A percentile compares a stretch with the other conserved stretches of the same genome.
Evolutionary conservation across 495 filamentous ascomycete species (phyloP).

Genomic region (Daldinia decipiens): DNA sequence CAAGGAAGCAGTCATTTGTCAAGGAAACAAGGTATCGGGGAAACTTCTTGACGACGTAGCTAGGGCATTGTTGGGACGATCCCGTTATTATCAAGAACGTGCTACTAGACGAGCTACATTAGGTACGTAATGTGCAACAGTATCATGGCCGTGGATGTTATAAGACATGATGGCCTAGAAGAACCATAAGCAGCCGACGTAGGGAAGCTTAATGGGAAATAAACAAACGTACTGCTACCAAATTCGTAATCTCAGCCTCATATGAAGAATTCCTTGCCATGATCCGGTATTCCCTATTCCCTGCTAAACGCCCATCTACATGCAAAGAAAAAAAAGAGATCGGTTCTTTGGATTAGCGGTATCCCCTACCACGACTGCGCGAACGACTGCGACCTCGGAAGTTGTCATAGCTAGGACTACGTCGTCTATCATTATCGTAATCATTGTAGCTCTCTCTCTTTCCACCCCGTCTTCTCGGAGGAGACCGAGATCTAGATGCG

Average conservation of each 20-base stretch:
- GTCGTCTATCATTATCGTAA: slow-evolving; percentile 56
- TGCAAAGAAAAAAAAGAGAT: neutral
- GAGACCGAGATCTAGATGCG: slow-evolving; percentile 50
- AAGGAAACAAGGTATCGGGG: neutral
- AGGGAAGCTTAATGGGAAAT: slow-evolving; percentile 2
- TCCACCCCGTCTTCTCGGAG: slow-evolving; percentile 49
- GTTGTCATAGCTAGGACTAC: slow-evolving; percentile 54
- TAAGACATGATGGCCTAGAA: slow-evolving; percentile 9
- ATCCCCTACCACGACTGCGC: slow-evolving; percentile 41
- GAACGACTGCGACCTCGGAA: slow-evolving; percentile 44
- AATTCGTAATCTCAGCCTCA: neutral
- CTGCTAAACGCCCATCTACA: slow-evolving; percentile 11
- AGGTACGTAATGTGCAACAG: neutral
- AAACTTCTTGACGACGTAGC: slow-evolving; percentile 2
- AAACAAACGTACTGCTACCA: slow-evolving; percentile 28
- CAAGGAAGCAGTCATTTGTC: no score
- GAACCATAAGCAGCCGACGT: slow-evolving; percentile 27
- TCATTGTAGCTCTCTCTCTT: slow-evolving; percentile 54
- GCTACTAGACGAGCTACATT: neutral
- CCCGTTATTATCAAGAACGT: neutral
- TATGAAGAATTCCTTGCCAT: slow-evolving; percentile 4
- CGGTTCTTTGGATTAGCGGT: slow-evolving; percentile 30
- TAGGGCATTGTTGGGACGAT: neutral
- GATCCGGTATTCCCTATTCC: slow-evolving; percentile 4
- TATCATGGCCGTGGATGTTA: neutral